A percentile compares a stretch with the other conserved stretches of the same genome.
Evolutionary conservation across 2,329 filamentous ascomycete genomes (phyloP).

Genomic region (Amauroascus verrucosus): DNA sequence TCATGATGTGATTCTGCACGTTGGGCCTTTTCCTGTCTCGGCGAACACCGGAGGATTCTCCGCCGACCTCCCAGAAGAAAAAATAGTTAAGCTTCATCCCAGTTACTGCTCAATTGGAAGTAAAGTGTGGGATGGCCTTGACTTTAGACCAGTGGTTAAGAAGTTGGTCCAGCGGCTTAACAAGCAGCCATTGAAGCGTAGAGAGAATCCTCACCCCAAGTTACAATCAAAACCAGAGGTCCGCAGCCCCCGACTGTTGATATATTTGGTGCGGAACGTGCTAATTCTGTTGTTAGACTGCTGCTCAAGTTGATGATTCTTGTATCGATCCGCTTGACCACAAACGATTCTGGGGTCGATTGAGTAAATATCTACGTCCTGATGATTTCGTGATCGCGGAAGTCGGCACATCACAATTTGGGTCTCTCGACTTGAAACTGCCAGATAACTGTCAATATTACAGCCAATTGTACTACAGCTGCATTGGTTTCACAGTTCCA

Average conservation of each 20-base stretch:
- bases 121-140: slow-evolving; percentile 14
- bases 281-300: neutral
- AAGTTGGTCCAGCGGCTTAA: slow-evolving; percentile 12
- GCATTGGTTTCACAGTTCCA: slow-evolving; percentile 22
- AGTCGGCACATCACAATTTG: slow-evolving; percentile 22
- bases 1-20: slow-evolving; percentile 14
- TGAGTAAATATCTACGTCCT: slow-evolving; percentile 13
- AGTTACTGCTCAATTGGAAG: slow-evolving; percentile 14
- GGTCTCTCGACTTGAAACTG: slow-evolving; percentile 18
- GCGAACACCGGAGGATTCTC: slow-evolving; percentile 16
- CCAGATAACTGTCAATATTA: slow-evolving; percentile 19
- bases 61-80: slow-evolving; percentile 11
- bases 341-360: slow-evolving; percentile 14
- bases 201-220: neutral
- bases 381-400: slow-evolving; percentile 21
- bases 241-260: neutral
- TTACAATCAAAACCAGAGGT: neutral
- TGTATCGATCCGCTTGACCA: slow-evolving; percentile 14
- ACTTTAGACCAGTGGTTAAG: slow-evolving; percentile 14
- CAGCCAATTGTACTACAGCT: slow-evolving; percentile 21
- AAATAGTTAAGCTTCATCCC: slow-evolving; percentile 13
- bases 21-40: slow-evolving; percentile 13
- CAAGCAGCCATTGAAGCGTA: slow-evolving; percentile 13
- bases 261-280: neutral
- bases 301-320: slow-evolving; percentile 9